Base-by-base conservation (phyloP, 768 basidiomycete species). In the Favolaschia claudopus region DNA sequence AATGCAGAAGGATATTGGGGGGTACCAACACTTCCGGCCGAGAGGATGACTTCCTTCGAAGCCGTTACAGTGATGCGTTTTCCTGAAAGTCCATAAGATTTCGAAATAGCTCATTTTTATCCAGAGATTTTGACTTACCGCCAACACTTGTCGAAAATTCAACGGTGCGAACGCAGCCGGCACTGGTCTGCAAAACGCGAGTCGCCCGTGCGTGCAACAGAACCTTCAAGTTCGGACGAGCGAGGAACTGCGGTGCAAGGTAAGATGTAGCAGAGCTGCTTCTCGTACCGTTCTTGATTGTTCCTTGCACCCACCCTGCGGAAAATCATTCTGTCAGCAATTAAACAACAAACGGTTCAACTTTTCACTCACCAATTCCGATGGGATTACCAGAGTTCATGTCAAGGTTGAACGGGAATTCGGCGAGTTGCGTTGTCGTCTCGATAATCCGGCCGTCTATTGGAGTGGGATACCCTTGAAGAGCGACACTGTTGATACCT, bases 261-360 rank as follows among this genome's bases (percentile, higher is more conserved):
- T 10, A 49, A 3, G 73, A 64, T 7, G 71, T 69, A 10, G 74
- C 74, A 19, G 74, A 62, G 49, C 70, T 74, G 47, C 69, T 70
- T 20, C 73, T 55, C 17, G 36, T 49, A 14, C 73, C 71, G 22
- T 65, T 54, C 3, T 65, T 47, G 7, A 69, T 38, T 15, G 67
- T 69, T 8, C 58, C 49, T 42, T 66, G 69, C 31, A 60, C 39
- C 64, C 64, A 69, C 20, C 66, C 69, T 67, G 36, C 4, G 20
- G 42, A 24, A 31, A 45, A 27, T 37, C 7, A 22, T 5, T 22
- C n/a, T 4, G 38, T 47, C 14, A 14, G 15, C 27, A 19, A n/a
- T n/a, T n/a, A n/a, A n/a, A n/a, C n/a, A n/a, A n/a, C n/a, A n/a
- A n/a, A n/a, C n/a, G n/a, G n/a, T n/a, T n/a, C n/a, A n/a, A n/a